These are phyloP conservation scores for Apiospora pterosperma DNA, from an alignment of 2,329 filamentous ascomycete genomes.

Conservation along the genomic window DNA sequence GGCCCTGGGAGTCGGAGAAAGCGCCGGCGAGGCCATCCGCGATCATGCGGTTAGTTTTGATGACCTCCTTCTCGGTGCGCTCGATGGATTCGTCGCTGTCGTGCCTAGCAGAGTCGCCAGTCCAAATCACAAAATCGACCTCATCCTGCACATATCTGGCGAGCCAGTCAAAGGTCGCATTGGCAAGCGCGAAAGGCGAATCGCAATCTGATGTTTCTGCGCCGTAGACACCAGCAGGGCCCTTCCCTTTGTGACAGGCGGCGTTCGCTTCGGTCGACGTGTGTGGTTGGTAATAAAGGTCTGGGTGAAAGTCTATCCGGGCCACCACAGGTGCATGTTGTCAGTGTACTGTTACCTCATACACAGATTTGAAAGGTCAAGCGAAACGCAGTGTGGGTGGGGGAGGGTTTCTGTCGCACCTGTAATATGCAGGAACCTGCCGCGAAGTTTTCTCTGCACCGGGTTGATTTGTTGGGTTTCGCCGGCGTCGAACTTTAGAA, in stretches of 20 bases:
- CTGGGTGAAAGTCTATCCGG: constrained; percentile 79
- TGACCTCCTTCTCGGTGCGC: constrained; percentile 71
- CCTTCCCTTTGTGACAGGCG: constrained; percentile 77
- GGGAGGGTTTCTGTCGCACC: constrained; percentile 48
- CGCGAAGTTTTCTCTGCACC: constrained; percentile 45
- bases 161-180: constrained; percentile 91
- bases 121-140: constrained; percentile 91
- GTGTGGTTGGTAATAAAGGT: constrained; percentile 79
- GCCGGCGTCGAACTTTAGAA: constrained; percentile 19
- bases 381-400: constrained; percentile 8
- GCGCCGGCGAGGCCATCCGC: constrained; percentile 73
- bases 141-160: constrained; percentile 69
- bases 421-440: constrained; percentile 84
- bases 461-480: constrained; percentile 5
- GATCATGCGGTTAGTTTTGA: constrained; percentile 71
- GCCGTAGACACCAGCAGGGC: constrained; percentile 76
- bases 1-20: constrained; percentile 60
- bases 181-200: constrained; percentile 72
- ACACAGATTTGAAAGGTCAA: neutral
- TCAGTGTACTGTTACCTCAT: constrained; percentile 1
- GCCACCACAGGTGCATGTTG: constrained; percentile 10
- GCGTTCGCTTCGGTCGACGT: constrained; percentile 64
- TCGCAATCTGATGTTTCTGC: constrained; percentile 88
- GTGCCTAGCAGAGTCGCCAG: constrained; percentile 84
- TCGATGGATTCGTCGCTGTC: constrained; percentile 82